These are phyloP conservation scores for Wallacemonas rigidus DNA, from an alignment of 208 protist species.

Conservation along the genomic window DNA sequence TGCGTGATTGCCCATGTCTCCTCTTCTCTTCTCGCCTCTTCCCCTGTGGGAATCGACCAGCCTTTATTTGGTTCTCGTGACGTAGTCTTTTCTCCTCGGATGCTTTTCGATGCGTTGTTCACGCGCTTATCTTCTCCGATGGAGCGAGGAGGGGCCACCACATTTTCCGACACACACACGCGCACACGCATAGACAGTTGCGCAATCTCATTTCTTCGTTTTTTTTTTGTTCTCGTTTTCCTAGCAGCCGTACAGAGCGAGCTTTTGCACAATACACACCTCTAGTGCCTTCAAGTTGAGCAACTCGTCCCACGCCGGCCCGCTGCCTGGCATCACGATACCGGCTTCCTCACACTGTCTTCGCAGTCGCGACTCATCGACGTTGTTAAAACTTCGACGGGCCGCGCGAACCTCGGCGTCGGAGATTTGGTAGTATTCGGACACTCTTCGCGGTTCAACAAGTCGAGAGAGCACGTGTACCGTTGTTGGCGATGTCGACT, in stretches of 20 bases:
- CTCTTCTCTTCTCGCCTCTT: too few species aligned
- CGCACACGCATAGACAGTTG: too few species aligned
- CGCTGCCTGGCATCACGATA: conserved; percentile 1
- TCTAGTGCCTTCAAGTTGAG: conserved; percentile 39
- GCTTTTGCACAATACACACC: conserved; percentile 52
- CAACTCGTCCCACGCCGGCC: conserved; percentile 6
- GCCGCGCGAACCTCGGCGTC: conserved; percentile 26
- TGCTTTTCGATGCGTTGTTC: too few species aligned
- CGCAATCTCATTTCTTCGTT: not conserved
- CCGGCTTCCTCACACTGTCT: not conserved
- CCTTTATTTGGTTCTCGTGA: too few species aligned
- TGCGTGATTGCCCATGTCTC: too few species aligned
- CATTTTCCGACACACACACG: too few species aligned
- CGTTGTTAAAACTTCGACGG: conserved; percentile 18
- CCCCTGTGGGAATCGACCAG: too few species aligned
- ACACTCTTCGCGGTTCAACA: conserved; percentile 16
- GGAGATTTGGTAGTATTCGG: conserved; percentile 30
- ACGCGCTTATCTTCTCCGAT: too few species aligned
- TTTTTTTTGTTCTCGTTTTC: not conserved
- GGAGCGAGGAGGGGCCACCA: too few species aligned
- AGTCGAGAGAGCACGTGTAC: not conserved
- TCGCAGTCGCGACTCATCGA: conserved; percentile 7
- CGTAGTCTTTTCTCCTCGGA: too few species aligned
- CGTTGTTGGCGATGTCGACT: not conserved
- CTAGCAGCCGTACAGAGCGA: conserved; percentile 51